Percentiles rank a stretch among this genome's conserved stretches.
phyloP scores from a whole-genome alignment of 768 basidiomycete species.

The Mycena galopus region DNA sequence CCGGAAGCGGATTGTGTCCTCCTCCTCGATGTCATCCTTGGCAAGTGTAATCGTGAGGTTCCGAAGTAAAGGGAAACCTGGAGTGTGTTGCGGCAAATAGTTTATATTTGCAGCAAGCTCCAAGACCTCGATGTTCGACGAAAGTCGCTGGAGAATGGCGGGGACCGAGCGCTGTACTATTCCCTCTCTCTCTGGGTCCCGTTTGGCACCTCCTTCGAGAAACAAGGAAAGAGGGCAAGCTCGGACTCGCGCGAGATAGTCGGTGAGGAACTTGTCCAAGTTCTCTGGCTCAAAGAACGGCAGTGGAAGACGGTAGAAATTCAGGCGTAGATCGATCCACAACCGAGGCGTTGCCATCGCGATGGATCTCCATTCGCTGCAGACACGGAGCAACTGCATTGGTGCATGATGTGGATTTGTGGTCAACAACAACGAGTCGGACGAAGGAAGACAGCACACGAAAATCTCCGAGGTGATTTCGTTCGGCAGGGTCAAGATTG shows the following conservation, averaged over 20 bases:
- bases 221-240: background rate
- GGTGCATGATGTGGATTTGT: background rate
- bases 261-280: background rate
- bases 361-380: conserved; percentile 14
- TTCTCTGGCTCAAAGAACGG: background rate
- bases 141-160: background rate
- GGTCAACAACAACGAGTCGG: background rate
- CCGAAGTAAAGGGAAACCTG: background rate
- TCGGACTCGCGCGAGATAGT: background rate
- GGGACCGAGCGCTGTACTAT: background rate
- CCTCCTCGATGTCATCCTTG: background rate
- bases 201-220: background rate
- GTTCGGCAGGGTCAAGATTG: conserved; percentile 10
- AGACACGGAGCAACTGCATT: conserved; percentile 3
- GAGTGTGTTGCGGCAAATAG: background rate
- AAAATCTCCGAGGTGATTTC: conserved; percentile 23
- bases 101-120: background rate
- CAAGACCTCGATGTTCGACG: background rate
- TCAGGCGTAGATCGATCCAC: background rate
- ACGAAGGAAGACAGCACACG: background rate
- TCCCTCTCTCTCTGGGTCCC: background rate
- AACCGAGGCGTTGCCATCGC: conserved; percentile 2
- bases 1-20: no score
- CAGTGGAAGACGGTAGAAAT: background rate
- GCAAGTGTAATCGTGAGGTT: background rate